Evolutionary conservation across 2,329 filamentous ascomycete genomes (phyloP).

Genomic region (Penicillium sp.): DNA sequence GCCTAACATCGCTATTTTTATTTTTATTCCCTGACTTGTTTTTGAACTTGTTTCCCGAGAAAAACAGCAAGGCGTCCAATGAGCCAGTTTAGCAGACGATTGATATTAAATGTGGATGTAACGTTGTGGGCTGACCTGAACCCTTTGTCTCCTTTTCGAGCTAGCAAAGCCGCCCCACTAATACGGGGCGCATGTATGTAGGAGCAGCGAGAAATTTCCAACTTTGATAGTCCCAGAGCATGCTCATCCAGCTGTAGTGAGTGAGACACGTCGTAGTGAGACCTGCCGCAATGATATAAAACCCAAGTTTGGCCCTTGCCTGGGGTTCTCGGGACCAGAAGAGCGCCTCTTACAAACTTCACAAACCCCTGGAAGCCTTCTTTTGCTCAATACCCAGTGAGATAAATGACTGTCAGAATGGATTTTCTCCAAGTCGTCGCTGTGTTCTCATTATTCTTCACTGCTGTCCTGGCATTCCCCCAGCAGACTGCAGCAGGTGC

Average conservation of each 20-base stretch:
- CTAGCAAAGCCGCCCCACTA: neutral
- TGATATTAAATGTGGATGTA: neutral
- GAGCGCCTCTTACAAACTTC: too few relatives aligned
- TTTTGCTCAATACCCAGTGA: neutral
- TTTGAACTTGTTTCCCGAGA: neutral
- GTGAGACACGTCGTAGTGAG: neutral
- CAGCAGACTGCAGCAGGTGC: neutral
- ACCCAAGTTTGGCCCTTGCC: neutral
- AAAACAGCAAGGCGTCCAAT: neutral
- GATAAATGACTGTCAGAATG: neutral
- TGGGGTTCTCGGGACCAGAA: neutral
- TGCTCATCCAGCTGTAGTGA: neutral
- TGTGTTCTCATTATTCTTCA: neutral
- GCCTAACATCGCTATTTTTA: neutral
- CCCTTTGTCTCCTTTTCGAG: neutral
- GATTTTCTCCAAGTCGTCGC: too few relatives aligned
- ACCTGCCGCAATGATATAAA: neutral
- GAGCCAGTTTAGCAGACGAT: neutral
- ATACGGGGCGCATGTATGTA: neutral
- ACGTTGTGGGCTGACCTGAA: neutral
- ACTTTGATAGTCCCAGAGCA: neutral
- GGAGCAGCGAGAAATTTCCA: neutral
- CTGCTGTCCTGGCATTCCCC: constrained; percentile 8
- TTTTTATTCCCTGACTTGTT: neutral
- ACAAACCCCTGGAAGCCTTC: neutral